Base-by-base conservation (phyloP, 23 red algal genomes). In the Cyanidium caldarium region DNA sequence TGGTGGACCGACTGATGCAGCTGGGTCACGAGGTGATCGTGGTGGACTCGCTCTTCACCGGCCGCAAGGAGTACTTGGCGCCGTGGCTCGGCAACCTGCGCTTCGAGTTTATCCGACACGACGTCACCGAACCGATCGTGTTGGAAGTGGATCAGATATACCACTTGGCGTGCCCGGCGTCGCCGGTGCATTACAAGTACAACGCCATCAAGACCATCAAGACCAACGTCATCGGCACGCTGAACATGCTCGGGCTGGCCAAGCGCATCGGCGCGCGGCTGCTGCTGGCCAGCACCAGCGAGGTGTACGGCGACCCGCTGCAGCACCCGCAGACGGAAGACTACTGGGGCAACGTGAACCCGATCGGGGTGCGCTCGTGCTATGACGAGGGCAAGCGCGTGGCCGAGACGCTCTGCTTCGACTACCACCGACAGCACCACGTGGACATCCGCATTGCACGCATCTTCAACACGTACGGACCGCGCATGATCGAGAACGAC, bases 341-440 rank as follows among this genome's bases (percentile, higher is more conserved):
- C 44, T 98, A 98, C 56, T 98, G 84, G 84, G 92, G 92, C 28
- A 98, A 98, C 69, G 92, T 98, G 46, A 98, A 98, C 72, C 85
- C 84, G 10, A 89, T 88, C 51, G 92, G 92, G 29, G 85, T 98
- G 31, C 78, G 92, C 35, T 83, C 77, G 13, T 98, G 92, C 69
- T 98, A 98, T 67, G 92, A 98, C 77, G 92, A 98, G 46, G 85
- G 84, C 42, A 98, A 98, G 65, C 82, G 92, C 23, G 84, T 89
- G 7, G 81, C 84, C 33, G 92, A 98, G 45, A 98, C 92, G 25
- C 42, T 98, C 26, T 69, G 65, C 33, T 98, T 89, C 51, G 92
- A 98, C 69, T 98, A 98, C 39, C 69, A 88, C 73, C 84, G 92
- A 33, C 92, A 98, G 77, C 92, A 98, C 69, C 71, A 80, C 45